Evolutionary conservation across 495 filamentous ascomycete genomes (phyloP), one percentile per base, ranked within the genome.

Genomic region (Hypomontagnella monticulosa): DNA sequence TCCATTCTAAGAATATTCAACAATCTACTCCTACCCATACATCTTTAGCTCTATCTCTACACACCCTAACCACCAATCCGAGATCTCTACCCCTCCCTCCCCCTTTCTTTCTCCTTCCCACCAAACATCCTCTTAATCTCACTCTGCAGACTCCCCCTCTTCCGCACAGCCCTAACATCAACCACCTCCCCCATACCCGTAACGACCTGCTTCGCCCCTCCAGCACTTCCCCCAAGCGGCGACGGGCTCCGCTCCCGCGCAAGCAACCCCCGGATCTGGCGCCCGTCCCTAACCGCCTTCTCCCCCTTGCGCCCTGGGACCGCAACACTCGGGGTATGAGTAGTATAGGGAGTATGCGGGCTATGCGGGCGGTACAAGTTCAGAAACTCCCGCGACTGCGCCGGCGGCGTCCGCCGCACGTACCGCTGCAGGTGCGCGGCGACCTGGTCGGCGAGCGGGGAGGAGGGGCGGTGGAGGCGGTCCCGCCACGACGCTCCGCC

Each of bases 111-210:
- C 33, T 40, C 36, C 20, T 67, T 23, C n/a, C 63, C 51, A 62
- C 70, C 75, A 73, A 80, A 76, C 64, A 73, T 43, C 67, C 64
- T 78, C 67, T 57, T 72, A 59, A 78, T 55, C 76, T 76, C 70
- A 42, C 73, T 30, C 33, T 75, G 74, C 59, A 75, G 52, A 46
- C 66, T 67, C 20, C 60, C 59, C 38, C 63, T 54, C 34, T 67
- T 74, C 42, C 63, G 51, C 40, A 50, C 32, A 7, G 57, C 61
- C 40, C 60, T n/a, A 37, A 34, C 41, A 15, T 64, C 69, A 54
- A 59, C 36, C 16, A 57, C 37, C 38, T 55, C 61, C 7, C 46
- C 38, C 3, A 12, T 30, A 4, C 37, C 71, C 18, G 48, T 42
- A 8, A 63, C 49, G 5, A 32, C 48, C 14, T 67, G 49, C 23